phyloP scores from a whole-genome alignment of 352 stramenopile species.

The Phytophthora colocasiae region DNA sequence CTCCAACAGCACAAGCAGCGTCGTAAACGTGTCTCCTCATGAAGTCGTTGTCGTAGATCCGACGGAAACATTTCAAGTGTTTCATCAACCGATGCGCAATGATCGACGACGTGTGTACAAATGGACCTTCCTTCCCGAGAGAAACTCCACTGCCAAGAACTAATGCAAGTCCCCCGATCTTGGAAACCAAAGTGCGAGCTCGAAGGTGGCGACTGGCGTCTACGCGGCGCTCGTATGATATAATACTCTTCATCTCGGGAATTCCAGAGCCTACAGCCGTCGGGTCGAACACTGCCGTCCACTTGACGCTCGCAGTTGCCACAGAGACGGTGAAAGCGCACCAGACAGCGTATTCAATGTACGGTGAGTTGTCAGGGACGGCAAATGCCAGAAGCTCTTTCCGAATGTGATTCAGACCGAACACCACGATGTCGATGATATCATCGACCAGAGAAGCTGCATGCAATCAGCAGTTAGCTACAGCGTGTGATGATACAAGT shows the following conservation, averaged over 20 bases:
- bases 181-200: conserved; percentile 66
- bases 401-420: conserved; percentile 42
- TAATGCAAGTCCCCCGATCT: conserved; percentile 92
- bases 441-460: conserved; percentile 66
- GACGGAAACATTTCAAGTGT: conserved; percentile 67
- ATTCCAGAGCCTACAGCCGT: conserved; percentile 70
- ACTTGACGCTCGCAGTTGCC: conserved; percentile 45
- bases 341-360: conserved; percentile 38
- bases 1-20: conserved; percentile 89
- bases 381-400: conserved; percentile 16
- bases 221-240: conserved; percentile 60
- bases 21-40: conserved; percentile 85
- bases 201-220: conserved; percentile 57
- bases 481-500: not conserved
- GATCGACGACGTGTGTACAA: conserved; percentile 93
- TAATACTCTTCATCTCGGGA: conserved; percentile 83
- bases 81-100: conserved; percentile 89
- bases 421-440: conserved; percentile 32
- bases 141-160: conserved; percentile 92
- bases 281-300: conserved; percentile 53
- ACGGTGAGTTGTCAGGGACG: conserved; percentile 23
- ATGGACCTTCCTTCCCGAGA: conserved; percentile 97
- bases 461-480: not conserved
- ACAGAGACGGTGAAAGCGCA: conserved; percentile 44
- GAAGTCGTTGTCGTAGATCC: conserved; percentile 70